A percentile compares a stretch with the other conserved stretches of the same genome.
These are phyloP conservation scores for Cyclotella kingstonii DNA, from an alignment of 108 stramenopile genomes.

Conservation along the genomic window DNA sequence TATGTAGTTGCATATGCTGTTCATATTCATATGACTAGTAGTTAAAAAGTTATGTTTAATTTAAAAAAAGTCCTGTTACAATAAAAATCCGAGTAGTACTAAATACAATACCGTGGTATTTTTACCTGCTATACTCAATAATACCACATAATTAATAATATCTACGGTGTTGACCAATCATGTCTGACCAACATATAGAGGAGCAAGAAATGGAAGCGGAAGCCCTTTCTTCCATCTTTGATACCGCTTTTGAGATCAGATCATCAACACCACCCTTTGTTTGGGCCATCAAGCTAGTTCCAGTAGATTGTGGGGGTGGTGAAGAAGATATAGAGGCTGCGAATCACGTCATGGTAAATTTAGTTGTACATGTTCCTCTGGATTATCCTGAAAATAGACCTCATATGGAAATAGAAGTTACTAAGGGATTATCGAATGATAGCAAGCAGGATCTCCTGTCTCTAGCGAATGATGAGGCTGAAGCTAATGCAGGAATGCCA, in stretches of 20 bases:
- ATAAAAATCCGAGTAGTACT: no score
- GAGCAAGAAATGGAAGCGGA: slow-evolving; percentile 92
- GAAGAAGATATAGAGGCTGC: slow-evolving; percentile 47
- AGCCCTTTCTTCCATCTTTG: slow-evolving; percentile 82
- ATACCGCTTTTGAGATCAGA: slow-evolving; percentile 60
- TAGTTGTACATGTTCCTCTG: slow-evolving; percentile 60
- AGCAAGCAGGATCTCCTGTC: slow-evolving; percentile 53
- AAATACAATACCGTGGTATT: no score
- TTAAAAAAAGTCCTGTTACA: no score
- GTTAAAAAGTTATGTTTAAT: no score
- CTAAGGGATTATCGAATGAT: slow-evolving; percentile 71
- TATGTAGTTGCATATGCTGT: no score
- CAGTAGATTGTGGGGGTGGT: slow-evolving; percentile 56
- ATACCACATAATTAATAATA: neutral
- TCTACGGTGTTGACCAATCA: slow-evolving; percentile 12
- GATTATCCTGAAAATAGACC: slow-evolving; percentile 69
- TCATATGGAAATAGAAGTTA: slow-evolving; percentile 59
- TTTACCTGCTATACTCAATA: neutral
- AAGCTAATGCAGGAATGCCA: slow-evolving; percentile 73
- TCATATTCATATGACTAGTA: no score
- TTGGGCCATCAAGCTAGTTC: slow-evolving; percentile 73
- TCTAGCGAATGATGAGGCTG: slow-evolving; percentile 71
- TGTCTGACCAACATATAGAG: slow-evolving; percentile 71
- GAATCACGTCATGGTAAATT: slow-evolving; percentile 79
- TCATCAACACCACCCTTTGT: slow-evolving; percentile 55